phyloP scores from a whole-genome alignment of 257 asterid species.

The Penstemon davidsonii region DNA sequence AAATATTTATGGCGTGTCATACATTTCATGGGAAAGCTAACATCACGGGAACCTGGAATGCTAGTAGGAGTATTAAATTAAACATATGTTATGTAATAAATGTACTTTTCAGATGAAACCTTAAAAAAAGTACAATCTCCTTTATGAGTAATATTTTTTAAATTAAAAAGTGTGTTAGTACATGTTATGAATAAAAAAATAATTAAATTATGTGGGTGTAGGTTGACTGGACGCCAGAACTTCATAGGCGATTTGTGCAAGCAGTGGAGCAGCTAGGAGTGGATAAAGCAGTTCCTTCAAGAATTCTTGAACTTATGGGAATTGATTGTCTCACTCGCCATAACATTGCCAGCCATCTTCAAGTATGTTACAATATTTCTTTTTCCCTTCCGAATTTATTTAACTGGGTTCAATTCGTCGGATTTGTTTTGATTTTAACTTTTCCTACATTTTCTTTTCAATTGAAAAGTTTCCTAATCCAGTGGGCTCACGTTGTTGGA shows the following conservation, averaged over 20 bases:
- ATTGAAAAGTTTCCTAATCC: neutral
- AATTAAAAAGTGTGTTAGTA: too few relatives aligned
- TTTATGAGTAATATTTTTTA: neutral
- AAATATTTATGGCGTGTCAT: slow-evolving; percentile 17
- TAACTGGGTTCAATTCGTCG: too few relatives aligned
- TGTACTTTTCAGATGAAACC: slow-evolving; percentile 13
- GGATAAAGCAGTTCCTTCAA: slow-evolving; percentile 74
- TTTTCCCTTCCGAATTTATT: too few relatives aligned
- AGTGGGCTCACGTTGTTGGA: neutral
- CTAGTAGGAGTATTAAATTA: neutral
- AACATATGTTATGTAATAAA: neutral
- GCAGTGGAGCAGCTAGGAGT: slow-evolving; percentile 75
- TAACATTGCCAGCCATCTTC: slow-evolving; percentile 73
- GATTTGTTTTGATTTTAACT: too few relatives aligned
- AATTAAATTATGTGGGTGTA: slow-evolving; percentile 18
- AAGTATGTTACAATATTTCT: slow-evolving; percentile 32
- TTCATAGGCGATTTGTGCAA: slow-evolving; percentile 62
- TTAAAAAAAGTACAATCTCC: slow-evolving; percentile 1
- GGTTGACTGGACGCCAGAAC: slow-evolving; percentile 83
- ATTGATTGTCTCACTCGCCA: slow-evolving; percentile 70
- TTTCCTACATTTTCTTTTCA: too few relatives aligned
- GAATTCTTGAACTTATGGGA: slow-evolving; percentile 70
- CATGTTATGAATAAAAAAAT: neutral
- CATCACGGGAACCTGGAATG: slow-evolving; percentile 27
- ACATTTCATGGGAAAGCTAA: slow-evolving; percentile 20